Conservation (phyloP, 768 basidiomycete genomes). For the Gymnopilus junonius region DNA sequence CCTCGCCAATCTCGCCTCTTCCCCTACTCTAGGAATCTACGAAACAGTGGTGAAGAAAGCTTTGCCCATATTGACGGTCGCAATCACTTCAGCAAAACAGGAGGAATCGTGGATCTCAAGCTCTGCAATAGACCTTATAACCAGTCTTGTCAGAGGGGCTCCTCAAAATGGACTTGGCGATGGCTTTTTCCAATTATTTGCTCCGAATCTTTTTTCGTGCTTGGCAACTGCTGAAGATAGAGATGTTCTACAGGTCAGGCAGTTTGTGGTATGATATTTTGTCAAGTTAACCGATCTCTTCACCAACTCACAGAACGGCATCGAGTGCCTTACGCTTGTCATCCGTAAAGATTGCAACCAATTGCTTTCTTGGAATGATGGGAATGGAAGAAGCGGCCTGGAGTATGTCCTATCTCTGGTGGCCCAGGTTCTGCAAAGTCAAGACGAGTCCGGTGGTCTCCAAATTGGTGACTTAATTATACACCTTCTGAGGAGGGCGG, state of each 20-base stretch:
- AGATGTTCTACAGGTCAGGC: conserved; percentile 74
- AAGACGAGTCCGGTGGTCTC: conserved; percentile 92
- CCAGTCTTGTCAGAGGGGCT: conserved; percentile 71
- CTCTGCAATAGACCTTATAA: conserved; percentile 83
- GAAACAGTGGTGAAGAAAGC: conserved; percentile 73
- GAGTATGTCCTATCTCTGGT: conserved; percentile 76
- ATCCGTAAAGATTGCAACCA: conserved; percentile 89
- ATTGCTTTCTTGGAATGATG: conserved; percentile 75
- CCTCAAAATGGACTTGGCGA: conserved; percentile 70
- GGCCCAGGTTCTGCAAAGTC: conserved; percentile 73
- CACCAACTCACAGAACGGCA: conserved; percentile 65
- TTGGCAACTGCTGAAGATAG: conserved; percentile 79
- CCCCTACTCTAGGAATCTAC: conserved; percentile 64
- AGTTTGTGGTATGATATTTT: no score
- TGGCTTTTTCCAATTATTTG: conserved; percentile 78
- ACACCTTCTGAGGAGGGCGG: conserved; percentile 85
- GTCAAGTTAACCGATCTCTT: not conserved
- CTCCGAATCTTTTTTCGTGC: conserved; percentile 74
- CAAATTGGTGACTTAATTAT: conserved; percentile 95
- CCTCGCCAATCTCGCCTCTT: conserved; percentile 68
- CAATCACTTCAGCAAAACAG: conserved; percentile 59
- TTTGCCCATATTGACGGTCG: conserved; percentile 71
- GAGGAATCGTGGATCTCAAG: conserved; percentile 77
- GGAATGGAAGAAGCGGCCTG: conserved; percentile 73
- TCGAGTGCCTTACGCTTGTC: conserved; percentile 78